These are phyloP conservation scores for Combretum micranthum DNA, from an alignment of 345 rosid genomes.

Conservation along the genomic window DNA sequence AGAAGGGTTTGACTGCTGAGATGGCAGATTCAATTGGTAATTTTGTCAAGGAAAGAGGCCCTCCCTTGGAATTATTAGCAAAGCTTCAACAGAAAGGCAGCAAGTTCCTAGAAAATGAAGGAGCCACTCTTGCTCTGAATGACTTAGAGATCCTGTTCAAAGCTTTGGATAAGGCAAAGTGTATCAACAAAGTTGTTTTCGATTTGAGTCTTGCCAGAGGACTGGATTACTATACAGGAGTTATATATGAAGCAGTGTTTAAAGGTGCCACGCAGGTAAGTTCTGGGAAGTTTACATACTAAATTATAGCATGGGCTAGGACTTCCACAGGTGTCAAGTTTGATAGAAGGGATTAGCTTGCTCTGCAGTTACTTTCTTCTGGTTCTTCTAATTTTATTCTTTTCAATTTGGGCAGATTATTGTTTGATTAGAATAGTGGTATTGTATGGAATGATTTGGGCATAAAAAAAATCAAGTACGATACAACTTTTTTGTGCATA, in stretches of 20 bases:
- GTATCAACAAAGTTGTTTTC: conserved; percentile 71
- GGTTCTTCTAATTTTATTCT: no score
- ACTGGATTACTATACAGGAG: conserved; percentile 96
- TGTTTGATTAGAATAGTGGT: no score
- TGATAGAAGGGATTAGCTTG: no score
- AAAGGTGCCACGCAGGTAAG: conserved; percentile 75
- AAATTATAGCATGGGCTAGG: not conserved
- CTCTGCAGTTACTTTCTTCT: no score
- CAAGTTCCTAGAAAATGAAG: conserved; percentile 45
- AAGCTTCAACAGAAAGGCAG: conserved; percentile 57
- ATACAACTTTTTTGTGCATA: no score
- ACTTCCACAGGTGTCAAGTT: no score
- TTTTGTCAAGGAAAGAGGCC: conserved; percentile 74
- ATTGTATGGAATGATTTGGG: no score
- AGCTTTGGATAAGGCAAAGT: conserved; percentile 71
- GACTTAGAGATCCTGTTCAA: conserved; percentile 76
- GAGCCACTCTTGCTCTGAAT: conserved; percentile 59
- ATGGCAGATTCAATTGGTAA: conserved; percentile 70
- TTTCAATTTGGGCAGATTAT: no score
- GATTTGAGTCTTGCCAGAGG: conserved; percentile 98
- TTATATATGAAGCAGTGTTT: conserved; percentile 87
- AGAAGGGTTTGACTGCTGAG: conserved; percentile 68
- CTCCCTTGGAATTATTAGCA: conserved; percentile 50
- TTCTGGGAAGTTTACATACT: not conserved
- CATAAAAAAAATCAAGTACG: no score